Conservation (phyloP, 1,139 yeast genomes). For the Debaryomyces singareniensis region DNA sequence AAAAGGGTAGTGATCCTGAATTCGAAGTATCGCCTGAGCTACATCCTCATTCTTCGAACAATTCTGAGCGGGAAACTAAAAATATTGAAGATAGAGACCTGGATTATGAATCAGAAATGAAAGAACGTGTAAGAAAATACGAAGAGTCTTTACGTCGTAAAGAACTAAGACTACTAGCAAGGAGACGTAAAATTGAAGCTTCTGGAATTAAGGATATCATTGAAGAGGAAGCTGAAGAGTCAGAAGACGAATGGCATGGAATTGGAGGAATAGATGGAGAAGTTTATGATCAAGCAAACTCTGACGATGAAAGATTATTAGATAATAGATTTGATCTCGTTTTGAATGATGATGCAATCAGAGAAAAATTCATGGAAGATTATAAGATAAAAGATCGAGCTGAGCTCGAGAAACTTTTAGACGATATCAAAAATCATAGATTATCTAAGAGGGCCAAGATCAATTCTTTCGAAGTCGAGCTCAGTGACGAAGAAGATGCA, state of each 20-base stretch:
- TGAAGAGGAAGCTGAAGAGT: constrained; percentile 90
- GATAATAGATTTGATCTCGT: constrained; percentile 64
- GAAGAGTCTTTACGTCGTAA: constrained; percentile 35
- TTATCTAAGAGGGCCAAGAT: constrained; percentile 59
- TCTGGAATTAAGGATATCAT: constrained; percentile 49
- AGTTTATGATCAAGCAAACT: constrained; percentile 51
- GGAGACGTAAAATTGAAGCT: constrained; percentile 44
- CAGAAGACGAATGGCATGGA: constrained; percentile 95
- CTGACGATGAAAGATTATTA: constrained; percentile 77
- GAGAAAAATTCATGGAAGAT: constrained; percentile 58
- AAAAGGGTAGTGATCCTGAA: too few species aligned
- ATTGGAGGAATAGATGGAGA: constrained; percentile 82
- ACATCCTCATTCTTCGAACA: background rate
- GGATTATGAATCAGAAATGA: background rate
- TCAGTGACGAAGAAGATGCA: constrained; percentile 62
- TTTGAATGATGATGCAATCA: constrained; percentile 54
- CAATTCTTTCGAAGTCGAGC: constrained; percentile 56
- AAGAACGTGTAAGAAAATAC: constrained; percentile 25
- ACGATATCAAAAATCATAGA: constrained; percentile 79
- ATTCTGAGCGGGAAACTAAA: background rate
- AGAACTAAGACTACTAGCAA: constrained; percentile 31
- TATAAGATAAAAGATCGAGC: constrained; percentile 64
- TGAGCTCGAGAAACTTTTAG: constrained; percentile 67
- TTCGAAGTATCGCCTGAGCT: background rate
- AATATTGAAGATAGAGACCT: background rate